phyloP scores from a whole-genome alignment of 495 filamentous ascomycete genomes.

The Aspergillus hancockii region DNA sequence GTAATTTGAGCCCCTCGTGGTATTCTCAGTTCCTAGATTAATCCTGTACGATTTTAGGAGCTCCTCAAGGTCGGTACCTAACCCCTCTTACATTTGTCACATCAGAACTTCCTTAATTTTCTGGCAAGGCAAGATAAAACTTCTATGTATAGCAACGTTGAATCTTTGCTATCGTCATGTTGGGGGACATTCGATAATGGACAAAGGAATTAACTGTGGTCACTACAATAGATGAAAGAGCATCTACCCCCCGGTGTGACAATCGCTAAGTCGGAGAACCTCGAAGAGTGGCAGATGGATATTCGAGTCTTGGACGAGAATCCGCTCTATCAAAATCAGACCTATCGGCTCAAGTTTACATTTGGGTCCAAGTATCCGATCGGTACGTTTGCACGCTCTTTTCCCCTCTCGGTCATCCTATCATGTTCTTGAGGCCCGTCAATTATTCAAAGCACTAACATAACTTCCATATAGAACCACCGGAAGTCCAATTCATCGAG shows the following conservation, averaged over 20 bases:
- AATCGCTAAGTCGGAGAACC: conserved; percentile 75
- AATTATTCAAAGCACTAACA: background rate
- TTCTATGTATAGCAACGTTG: background rate
- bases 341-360: conserved; percentile 81
- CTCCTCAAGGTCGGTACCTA: conserved; percentile 44
- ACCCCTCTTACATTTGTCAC: conserved; percentile 3
- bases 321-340: conserved; percentile 80
- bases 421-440: background rate
- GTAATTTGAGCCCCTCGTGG: conserved; percentile 22
- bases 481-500: conserved; percentile 85
- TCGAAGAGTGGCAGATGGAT: conserved; percentile 92
- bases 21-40: conserved; percentile 1
- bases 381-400: conserved; percentile 52
- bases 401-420: background rate
- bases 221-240: conserved; percentile 42
- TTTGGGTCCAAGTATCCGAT: conserved; percentile 89
- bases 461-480: conserved; percentile 62
- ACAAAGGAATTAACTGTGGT: background rate
- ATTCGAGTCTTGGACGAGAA: conserved; percentile 90
- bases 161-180: background rate
- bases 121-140: background rate
- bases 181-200: background rate
- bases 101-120: background rate
- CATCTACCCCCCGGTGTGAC: conserved; percentile 67
- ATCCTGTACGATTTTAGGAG: conserved; percentile 28